phyloP scores from a whole-genome alignment of 208 protist species.

The Leishmania turanica region DNA sequence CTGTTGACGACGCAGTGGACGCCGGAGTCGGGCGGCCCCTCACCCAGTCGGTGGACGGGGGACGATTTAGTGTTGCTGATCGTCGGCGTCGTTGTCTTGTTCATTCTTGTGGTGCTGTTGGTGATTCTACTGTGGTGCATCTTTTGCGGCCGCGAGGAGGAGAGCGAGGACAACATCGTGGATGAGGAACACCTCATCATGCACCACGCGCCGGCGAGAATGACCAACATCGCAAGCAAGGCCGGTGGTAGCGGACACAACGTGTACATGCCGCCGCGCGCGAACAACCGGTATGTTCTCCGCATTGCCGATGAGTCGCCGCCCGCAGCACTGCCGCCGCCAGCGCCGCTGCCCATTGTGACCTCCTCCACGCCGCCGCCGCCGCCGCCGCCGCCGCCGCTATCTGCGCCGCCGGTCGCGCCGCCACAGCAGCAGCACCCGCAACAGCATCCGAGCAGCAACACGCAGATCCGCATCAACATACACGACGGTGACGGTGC shows the following conservation, averaged over 20 bases:
- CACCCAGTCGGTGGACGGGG: constrained; percentile 39
- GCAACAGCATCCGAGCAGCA: constrained; percentile 11
- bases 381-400: neutral
- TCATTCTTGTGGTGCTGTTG: constrained; percentile 73
- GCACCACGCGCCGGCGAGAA: constrained; percentile 14
- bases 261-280: constrained; percentile 70
- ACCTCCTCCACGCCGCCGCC: neutral
- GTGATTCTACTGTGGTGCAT: constrained; percentile 69
- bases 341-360: constrained; percentile 11
- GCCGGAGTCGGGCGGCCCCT: constrained; percentile 1
- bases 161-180: neutral
- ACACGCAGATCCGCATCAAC: constrained; percentile 42
- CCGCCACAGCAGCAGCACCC: constrained; percentile 9
- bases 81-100: constrained; percentile 72
- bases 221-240: neutral
- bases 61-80: constrained; percentile 73
- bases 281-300: constrained; percentile 80
- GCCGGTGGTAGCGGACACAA: neutral
- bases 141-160: constrained; percentile 32
- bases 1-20: constrained; percentile 38
- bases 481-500: constrained; percentile 34
- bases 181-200: constrained; percentile 14
- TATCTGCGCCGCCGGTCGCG: neutral
- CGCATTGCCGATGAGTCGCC: constrained; percentile 4
- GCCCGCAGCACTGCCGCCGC: neutral